Evolutionary conservation across 1,139 yeast genomes (phyloP).

Genomic region (Williopsis jadinii): DNA sequence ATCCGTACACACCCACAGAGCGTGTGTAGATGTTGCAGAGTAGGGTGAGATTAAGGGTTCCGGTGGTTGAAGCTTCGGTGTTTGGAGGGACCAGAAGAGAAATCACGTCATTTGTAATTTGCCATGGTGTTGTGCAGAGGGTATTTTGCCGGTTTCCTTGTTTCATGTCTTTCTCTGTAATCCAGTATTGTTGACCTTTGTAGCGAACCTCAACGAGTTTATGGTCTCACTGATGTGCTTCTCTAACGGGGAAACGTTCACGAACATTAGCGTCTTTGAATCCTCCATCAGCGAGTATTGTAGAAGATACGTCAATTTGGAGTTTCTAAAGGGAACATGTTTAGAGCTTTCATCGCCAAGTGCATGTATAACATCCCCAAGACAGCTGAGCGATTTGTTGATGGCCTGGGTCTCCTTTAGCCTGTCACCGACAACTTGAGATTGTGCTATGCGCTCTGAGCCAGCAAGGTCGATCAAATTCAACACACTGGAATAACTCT

Average conservation of each 20-base stretch:
- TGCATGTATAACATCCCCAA: conserved; percentile 87
- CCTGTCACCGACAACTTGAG: conserved; percentile 76
- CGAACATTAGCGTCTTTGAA: conserved; percentile 91
- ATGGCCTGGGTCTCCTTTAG: conserved; percentile 85
- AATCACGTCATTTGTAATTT: no score
- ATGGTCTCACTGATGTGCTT: conserved; percentile 68
- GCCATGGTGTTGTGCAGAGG: no score
- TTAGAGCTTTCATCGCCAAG: conserved; percentile 36
- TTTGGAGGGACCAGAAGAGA: no score
- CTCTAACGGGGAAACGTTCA: conserved; percentile 68
- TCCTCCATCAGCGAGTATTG: conserved; percentile 82
- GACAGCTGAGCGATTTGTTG: conserved; percentile 78
- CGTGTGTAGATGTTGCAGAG: no score
- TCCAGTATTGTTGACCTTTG: conserved; percentile 62
- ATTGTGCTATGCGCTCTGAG: conserved; percentile 72
- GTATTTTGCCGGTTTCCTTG: no score
- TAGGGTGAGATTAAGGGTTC: no score
- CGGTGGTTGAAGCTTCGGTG: no score
- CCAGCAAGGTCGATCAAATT: conserved; percentile 85
- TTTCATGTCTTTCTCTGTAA: conserved; percentile 12
- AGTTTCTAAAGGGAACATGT: conserved; percentile 53
- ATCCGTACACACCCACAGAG: no score
- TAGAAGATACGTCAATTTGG: conserved; percentile 68
- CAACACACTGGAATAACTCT: conserved; percentile 50
- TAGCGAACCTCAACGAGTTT: conserved; percentile 83